These are phyloP conservation scores for Medicago arabica DNA, from an alignment of 306 rosid genomes.

Conservation along the genomic window DNA sequence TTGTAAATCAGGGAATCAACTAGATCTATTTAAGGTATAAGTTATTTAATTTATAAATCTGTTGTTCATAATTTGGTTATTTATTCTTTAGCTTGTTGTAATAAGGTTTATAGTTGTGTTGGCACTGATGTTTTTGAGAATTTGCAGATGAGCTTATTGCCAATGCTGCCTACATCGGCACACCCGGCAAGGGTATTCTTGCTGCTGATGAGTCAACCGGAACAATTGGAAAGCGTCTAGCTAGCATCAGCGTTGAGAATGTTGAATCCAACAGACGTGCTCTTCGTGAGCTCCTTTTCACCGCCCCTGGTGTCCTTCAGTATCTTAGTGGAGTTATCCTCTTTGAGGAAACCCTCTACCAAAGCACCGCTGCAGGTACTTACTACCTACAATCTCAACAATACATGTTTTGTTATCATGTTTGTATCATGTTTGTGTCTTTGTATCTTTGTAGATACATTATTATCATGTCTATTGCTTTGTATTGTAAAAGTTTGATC, in stretches of 20 bases:
- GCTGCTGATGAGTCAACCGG: slow-evolving; percentile 56
- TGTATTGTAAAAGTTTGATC: no score
- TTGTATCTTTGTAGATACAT: no score
- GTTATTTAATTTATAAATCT: neutral
- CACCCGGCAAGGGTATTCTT: slow-evolving; percentile 58
- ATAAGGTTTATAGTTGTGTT: neutral
- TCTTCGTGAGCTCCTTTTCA: slow-evolving; percentile 53
- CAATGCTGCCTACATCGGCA: slow-evolving; percentile 54
- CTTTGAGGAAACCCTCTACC: slow-evolving; percentile 55
- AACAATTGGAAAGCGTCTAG: slow-evolving; percentile 49
- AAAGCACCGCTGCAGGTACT: slow-evolving; percentile 50
- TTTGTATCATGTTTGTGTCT: no score
- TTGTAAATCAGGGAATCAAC: neutral
- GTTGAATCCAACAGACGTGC: slow-evolving; percentile 52
- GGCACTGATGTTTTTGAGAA: neutral
- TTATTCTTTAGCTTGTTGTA: neutral
- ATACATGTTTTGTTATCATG: no score
- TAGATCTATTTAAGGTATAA: neutral
- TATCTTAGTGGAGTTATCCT: slow-evolving; percentile 51
- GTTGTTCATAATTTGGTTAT: neutral
- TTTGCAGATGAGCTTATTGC: slow-evolving; percentile 53
- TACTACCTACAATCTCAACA: neutral
- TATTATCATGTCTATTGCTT: no score
- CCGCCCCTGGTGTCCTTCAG: slow-evolving; percentile 46
- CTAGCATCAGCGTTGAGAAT: slow-evolving; percentile 53